phyloP scores from a whole-genome alignment of 495 filamentous ascomycete genomes.

The Astrocystis sublimbata region DNA sequence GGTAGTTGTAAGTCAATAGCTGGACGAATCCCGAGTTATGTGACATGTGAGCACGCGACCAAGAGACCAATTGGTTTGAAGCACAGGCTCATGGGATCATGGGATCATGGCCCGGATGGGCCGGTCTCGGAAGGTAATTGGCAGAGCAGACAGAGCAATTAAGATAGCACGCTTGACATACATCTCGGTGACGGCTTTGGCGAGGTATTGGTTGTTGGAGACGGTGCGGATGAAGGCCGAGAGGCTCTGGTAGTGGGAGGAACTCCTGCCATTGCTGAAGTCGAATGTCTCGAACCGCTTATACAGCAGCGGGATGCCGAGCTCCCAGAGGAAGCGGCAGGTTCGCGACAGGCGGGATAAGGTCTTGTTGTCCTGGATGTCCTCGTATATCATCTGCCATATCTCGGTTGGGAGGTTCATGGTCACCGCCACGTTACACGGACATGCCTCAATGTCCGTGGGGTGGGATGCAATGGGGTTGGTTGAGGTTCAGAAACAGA shows the following conservation, averaged over 20 bases:
- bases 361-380: constrained; percentile 16
- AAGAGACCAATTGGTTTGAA: neutral
- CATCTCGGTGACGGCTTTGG: constrained; percentile 17
- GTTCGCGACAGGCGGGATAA: constrained; percentile 16
- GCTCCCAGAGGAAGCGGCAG: constrained; percentile 16
- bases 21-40: neutral
- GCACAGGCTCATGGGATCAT: neutral
- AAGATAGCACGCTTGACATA: constrained; percentile 7
- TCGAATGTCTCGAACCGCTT: constrained; percentile 16
- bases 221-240: constrained; percentile 18
- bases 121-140: neutral
- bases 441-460: neutral
- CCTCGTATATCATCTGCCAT: constrained; percentile 23
- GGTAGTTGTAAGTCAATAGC: neutral
- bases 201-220: constrained; percentile 16
- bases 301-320: constrained; percentile 17
- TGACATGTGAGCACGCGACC: constrained; percentile 6
- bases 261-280: constrained; percentile 1
- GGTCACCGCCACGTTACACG: neutral
- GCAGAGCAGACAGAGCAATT: neutral
- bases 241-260: constrained; percentile 14
- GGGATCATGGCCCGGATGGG: neutral
- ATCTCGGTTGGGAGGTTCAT: constrained; percentile 23
- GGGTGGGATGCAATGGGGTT: neutral
- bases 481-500: too few species aligned